These are phyloP conservation scores for Pseudogymnoascus sp. DNA, from an alignment of 2,329 filamentous ascomycete species.

Conservation along the genomic window DNA sequence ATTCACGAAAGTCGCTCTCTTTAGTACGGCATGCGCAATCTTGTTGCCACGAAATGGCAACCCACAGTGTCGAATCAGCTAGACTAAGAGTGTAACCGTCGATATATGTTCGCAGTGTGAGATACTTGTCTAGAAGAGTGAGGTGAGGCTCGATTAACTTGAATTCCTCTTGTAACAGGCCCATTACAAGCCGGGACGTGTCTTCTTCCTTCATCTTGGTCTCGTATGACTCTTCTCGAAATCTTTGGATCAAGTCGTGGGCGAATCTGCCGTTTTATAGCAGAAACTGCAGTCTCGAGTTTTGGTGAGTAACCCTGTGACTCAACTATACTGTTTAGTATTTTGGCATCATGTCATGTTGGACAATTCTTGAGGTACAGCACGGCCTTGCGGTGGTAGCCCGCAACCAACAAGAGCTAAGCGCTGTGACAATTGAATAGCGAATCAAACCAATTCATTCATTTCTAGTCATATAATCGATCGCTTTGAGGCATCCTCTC, in stretches of 20 bases:
- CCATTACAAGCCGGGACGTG: conserved; percentile 43
- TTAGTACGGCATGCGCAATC: conserved; percentile 74
- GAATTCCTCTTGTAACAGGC: conserved; percentile 59
- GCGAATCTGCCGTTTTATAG: not conserved
- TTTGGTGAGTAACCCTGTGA: not conserved
- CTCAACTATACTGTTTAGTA: not conserved
- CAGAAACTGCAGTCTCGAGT: not conserved
- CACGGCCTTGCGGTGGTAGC: no score
- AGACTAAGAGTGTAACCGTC: conserved; percentile 71
- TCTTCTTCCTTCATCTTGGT: conserved; percentile 50
- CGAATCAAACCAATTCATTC: no score
- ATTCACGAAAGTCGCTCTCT: conserved; percentile 69
- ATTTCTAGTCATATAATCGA: no score
- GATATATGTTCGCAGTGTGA: conserved; percentile 79
- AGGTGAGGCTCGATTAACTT: conserved; percentile 72
- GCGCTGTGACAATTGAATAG: no score
- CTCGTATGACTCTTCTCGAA: conserved; percentile 12
- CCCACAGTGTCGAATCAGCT: conserved; percentile 75
- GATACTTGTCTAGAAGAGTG: conserved; percentile 73
- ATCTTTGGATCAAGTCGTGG: not conserved
- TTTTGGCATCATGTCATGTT: not conserved
- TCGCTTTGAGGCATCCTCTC: no score
- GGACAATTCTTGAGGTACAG: not conserved
- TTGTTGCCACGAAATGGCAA: conserved; percentile 75
- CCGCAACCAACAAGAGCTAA: no score